Conservation (phyloP, 257 asterid species). For the Cruciata laevipes region DNA sequence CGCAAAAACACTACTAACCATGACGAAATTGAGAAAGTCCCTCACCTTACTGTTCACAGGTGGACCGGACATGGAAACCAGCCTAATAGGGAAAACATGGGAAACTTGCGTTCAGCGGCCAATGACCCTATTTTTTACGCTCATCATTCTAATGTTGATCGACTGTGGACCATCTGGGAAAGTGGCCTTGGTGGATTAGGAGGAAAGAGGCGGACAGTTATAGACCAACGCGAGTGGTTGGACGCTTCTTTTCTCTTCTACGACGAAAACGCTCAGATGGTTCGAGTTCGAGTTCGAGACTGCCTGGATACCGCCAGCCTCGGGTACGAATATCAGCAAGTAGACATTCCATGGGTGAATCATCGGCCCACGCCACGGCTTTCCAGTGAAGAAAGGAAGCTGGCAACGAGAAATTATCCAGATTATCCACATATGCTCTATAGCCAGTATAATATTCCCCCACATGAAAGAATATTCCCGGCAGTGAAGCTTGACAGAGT, state of each 20-base stretch:
- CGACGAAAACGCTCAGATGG: constrained; percentile 69
- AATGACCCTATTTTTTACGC: constrained; percentile 73
- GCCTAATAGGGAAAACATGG: constrained; percentile 64
- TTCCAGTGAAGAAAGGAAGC: constrained; percentile 29
- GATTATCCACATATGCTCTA: no score
- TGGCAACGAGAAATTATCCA: no score
- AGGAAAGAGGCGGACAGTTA: constrained; percentile 47
- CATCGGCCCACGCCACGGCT: constrained; percentile 49
- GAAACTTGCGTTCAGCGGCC: constrained; percentile 71
- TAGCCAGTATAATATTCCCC: no score
- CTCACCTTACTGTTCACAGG: constrained; percentile 58
- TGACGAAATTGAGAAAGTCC: constrained; percentile 50
- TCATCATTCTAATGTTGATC: constrained; percentile 64
- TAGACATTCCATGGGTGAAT: constrained; percentile 48
- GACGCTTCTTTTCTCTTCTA: constrained; percentile 55
- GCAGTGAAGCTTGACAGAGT: constrained; percentile 44
- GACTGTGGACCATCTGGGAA: constrained; percentile 73
- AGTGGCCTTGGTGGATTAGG: constrained; percentile 34
- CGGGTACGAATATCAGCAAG: constrained; percentile 53
- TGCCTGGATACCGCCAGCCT: constrained; percentile 40
- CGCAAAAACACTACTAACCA: no score
- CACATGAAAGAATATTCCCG: no score
- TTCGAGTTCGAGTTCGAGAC: constrained; percentile 62
- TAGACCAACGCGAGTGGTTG: constrained; percentile 49
- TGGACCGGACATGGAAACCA: constrained; percentile 75